Percentiles rank a stretch among this genome's conserved stretches.
These are phyloP conservation scores for Zizania palustris DNA, from an alignment of 202 grass and related monocot genomes.

Conservation along the genomic window DNA sequence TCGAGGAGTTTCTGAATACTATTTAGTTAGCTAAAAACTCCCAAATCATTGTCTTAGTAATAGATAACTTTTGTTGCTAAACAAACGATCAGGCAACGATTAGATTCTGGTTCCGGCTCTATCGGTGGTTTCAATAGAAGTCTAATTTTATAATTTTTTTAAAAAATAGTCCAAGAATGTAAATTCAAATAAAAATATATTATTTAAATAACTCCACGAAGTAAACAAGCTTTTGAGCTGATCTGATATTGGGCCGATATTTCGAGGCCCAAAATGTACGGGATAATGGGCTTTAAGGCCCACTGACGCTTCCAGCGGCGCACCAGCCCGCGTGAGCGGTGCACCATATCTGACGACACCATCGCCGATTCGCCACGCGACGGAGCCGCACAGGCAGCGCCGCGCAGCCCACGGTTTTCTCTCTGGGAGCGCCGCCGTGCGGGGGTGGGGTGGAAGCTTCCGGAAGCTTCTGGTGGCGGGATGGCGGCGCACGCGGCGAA, in stretches of 20 bases:
- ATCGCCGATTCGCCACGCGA: neutral
- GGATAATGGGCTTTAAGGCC: neutral
- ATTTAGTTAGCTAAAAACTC: too few relatives aligned
- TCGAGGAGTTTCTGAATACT: too few relatives aligned
- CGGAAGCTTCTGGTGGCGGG: neutral
- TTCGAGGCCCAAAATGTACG: neutral
- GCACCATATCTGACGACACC: conserved; percentile 24
- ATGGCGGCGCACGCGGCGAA: conserved; percentile 50
- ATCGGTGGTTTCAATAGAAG: too few relatives aligned
- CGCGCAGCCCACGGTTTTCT: neutral
- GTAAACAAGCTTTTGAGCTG: neutral
- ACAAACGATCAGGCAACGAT: too few relatives aligned
- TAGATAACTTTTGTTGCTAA: too few relatives aligned
- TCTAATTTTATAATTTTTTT: too few relatives aligned
- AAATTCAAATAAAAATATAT: too few relatives aligned
- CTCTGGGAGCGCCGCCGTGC: neutral
- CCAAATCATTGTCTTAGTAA: too few relatives aligned
- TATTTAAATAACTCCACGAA: too few relatives aligned
- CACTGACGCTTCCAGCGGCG: neutral
- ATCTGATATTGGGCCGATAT: neutral
- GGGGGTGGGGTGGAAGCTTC: neutral
- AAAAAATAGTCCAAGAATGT: too few relatives aligned
- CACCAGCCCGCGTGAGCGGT: neutral
- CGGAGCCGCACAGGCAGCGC: too few relatives aligned
- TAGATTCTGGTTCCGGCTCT: too few relatives aligned